These are phyloP conservation scores for Coix lacrymajobi DNA, from an alignment of 176 grass and related monocot genomes.

Conservation along the genomic window DNA sequence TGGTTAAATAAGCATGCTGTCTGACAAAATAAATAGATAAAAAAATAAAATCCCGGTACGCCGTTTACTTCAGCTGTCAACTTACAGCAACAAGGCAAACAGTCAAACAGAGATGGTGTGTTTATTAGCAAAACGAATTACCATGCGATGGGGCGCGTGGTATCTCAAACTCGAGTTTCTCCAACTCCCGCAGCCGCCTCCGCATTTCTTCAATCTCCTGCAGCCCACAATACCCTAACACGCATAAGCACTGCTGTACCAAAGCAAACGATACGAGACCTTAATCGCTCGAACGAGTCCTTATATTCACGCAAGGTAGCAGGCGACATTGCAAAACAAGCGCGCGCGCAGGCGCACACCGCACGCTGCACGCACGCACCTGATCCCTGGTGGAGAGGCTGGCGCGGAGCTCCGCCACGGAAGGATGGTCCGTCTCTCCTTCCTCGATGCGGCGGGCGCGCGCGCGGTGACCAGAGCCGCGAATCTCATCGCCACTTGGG, in stretches of 20 bases:
- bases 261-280: not conserved
- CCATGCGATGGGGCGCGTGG: conserved; percentile 9
- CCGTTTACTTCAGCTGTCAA: not conserved
- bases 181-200: conserved; percentile 27
- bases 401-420: not conserved
- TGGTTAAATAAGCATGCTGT: not conserved
- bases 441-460: not conserved
- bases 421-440: not conserved
- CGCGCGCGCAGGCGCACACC: not conserved
- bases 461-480: not conserved
- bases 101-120: not conserved
- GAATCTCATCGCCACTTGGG: conserved; percentile 10
- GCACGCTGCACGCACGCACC: not conserved
- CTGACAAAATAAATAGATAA: not conserved
- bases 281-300: not conserved
- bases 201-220: conserved; percentile 34
- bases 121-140: conserved; percentile 5
- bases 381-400: conserved; percentile 10
- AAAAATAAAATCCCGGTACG: not conserved
- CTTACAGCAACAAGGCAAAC: not conserved
- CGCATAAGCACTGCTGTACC: not conserved
- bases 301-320: not conserved
- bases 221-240: conserved; percentile 9
- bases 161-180: conserved; percentile 26
- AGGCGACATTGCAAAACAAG: not conserved